phyloP scores from a whole-genome alignment of 225 moss, liverwort and hornwort species.

The Antitrichia curtipendula region DNA sequence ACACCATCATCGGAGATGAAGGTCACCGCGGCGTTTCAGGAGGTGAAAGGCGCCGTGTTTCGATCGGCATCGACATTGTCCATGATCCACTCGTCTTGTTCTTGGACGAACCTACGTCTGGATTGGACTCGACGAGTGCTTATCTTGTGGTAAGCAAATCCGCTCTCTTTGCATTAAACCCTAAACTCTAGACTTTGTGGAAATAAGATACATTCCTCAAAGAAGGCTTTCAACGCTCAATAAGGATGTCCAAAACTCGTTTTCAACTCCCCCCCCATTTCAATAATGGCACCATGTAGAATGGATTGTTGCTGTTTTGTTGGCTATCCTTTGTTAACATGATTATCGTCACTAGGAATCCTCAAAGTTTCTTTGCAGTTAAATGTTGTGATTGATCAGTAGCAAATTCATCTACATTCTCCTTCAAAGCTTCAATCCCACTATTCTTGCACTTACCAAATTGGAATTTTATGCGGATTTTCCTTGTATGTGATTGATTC shows the following conservation, averaged over 20 bases:
- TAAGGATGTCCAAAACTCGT: neutral
- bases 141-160: constrained; percentile 42
- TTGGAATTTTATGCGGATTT: neutral
- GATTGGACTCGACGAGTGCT: constrained; percentile 78
- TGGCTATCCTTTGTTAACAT: neutral
- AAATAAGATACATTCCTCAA: neutral
- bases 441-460: neutral
- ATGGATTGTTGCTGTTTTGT: neutral
- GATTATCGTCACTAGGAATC: neutral
- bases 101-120: constrained; percentile 84
- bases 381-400: neutral
- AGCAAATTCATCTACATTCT: neutral
- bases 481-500: neutral
- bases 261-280: neutral
- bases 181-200: neutral
- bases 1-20: constrained; percentile 82
- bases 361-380: neutral
- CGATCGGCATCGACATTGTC: constrained; percentile 79
- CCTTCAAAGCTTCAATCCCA: neutral
- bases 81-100: constrained; percentile 83
- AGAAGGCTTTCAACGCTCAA: neutral
- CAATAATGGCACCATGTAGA: neutral
- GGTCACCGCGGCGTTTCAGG: constrained; percentile 76
- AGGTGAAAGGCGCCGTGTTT: constrained; percentile 73
- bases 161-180: neutral